Conservation (phyloP, 2,329 filamentous ascomycete genomes). For the Sclerotinia subarctica region DNA sequence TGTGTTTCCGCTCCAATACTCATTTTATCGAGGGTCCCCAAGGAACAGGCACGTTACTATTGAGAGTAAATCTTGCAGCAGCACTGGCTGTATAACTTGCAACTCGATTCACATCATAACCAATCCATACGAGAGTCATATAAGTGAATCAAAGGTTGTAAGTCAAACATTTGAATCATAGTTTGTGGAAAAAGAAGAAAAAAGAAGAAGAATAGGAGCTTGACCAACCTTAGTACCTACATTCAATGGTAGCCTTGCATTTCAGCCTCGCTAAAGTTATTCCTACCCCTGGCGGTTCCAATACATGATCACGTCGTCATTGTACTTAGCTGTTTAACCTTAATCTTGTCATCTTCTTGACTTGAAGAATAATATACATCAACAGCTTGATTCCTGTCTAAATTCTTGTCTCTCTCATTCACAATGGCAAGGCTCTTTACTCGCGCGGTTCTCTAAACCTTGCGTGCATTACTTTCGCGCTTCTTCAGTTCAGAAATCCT, state of each 20-base stretch:
- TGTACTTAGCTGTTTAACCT: no score
- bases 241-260: no score
- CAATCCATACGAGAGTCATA: background rate
- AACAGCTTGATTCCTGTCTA: background rate
- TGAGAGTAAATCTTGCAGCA: background rate
- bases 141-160: no score
- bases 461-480: constrained; percentile 3
- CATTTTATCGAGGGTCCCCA: background rate
- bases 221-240: no score
- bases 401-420: background rate
- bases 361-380: background rate
- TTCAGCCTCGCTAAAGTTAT: no score
- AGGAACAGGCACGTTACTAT: background rate
- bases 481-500: background rate
- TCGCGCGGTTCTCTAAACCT: background rate
- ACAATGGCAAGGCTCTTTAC: constrained; percentile 1
- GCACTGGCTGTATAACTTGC: background rate
- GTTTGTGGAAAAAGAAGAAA: no score
- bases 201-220: no score
- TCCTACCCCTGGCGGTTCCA: no score
- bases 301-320: no score
- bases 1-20: background rate
- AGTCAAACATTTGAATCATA: no score
- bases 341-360: background rate
- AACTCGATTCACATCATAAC: background rate